Percentiles rank a stretch among this genome's conserved stretches.
Conservation (phyloP, 2,329 filamentous ascomycete genomes). For the Botrytis aclada region DNA sequence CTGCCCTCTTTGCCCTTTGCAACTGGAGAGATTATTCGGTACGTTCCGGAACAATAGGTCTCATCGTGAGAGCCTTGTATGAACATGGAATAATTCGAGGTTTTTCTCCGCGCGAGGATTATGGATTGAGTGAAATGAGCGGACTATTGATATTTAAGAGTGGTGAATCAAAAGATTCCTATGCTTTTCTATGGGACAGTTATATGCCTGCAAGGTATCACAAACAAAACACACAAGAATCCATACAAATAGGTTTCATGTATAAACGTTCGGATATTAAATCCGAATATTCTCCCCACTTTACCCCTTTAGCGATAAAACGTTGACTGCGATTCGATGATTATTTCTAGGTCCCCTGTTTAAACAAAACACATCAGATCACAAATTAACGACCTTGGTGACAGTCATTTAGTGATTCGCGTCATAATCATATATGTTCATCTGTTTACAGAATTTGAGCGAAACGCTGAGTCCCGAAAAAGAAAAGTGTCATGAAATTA, state of each 20-base stretch:
- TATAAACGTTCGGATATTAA: conserved; percentile 10
- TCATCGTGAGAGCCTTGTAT: neutral
- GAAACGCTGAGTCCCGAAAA: conserved; percentile 11
- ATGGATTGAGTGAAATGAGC: neutral
- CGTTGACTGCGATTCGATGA: neutral
- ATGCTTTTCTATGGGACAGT: neutral
- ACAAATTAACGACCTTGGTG: conserved; percentile 1
- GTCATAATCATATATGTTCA: neutral
- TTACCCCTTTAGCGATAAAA: conserved; percentile 9
- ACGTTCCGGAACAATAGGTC: neutral
- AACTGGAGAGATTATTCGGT: neutral
- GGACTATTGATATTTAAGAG: neutral
- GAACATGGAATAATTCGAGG: neutral
- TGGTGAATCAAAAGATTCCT: neutral
- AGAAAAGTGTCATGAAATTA: neutral
- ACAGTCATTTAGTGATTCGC: neutral
- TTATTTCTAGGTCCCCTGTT: neutral
- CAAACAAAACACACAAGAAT: neutral
- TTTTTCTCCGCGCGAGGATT: neutral
- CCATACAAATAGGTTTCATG: conserved; percentile 1
- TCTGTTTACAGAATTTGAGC: neutral
- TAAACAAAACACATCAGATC: conserved; percentile 10
- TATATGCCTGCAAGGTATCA: neutral
- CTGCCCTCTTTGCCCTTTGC: neutral
- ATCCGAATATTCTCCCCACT: neutral